Percentiles rank a stretch among this genome's conserved stretches.
phyloP scores from a whole-genome alignment of 176 grass and related monocot genomes.

The Rhynchospora tenuis region DNA sequence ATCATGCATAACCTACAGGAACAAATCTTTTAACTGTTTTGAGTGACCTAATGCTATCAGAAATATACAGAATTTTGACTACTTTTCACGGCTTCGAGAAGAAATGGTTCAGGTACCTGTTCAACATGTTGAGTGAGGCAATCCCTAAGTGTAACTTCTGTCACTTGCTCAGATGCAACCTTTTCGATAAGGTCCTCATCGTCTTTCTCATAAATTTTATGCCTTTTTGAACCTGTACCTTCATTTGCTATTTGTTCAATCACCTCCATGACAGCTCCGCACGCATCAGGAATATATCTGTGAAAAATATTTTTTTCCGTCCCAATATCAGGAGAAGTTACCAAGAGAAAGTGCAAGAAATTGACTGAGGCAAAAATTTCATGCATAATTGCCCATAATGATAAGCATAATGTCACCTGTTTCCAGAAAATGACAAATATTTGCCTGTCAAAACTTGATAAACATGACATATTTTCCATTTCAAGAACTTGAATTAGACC shows the following conservation, averaged over 20 bases:
- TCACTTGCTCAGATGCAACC: slow-evolving; percentile 70
- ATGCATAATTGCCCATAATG: neutral
- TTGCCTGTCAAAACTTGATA: neutral
- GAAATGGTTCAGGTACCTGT: slow-evolving; percentile 51
- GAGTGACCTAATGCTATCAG: neutral
- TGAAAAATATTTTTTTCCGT: slow-evolving; percentile 9
- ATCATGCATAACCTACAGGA: neutral
- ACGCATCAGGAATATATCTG: slow-evolving; percentile 97
- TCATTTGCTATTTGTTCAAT: slow-evolving; percentile 69
- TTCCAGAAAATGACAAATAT: neutral
- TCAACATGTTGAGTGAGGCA: slow-evolving; percentile 80
- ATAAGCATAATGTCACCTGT: neutral
- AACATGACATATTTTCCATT: neutral
- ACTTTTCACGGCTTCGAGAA: neutral
- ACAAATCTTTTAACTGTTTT: neutral
- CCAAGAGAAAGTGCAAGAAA: neutral
- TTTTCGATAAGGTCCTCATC: slow-evolving; percentile 78
- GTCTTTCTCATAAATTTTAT: slow-evolving; percentile 50
- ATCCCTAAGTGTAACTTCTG: slow-evolving; percentile 69
- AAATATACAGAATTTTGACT: neutral
- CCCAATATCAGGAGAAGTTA: slow-evolving; percentile 3
- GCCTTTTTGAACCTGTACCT: slow-evolving; percentile 42
- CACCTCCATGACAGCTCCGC: slow-evolving; percentile 85
- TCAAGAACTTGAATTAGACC: neutral
- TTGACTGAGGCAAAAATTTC: neutral